Evolutionary conservation across 148 eudicot species (phyloP), one percentile per base, ranked within the genome.

Genomic region (Selenicereus undatus): DNA sequence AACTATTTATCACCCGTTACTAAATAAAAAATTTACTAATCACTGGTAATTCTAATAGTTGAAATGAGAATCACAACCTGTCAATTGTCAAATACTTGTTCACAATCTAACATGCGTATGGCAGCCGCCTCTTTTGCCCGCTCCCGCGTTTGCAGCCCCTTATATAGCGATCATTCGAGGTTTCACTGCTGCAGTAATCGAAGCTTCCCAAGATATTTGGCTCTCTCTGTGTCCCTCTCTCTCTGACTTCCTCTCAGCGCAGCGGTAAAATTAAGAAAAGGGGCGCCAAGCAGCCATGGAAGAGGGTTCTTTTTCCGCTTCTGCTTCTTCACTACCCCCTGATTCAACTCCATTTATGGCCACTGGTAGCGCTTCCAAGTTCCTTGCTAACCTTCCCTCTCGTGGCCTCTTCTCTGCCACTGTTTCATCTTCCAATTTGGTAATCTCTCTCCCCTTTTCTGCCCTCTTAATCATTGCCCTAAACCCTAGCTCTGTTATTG

Each of bases 321-420:
- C 73, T 30, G 83, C 76, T 48, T 29, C 81, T 20, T 74, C 64
- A 74, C 75, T 48, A 73, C 81, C 85, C 43, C 52, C 84, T 42
- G 71, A 80, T 77, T 69, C 87, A 22, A 75, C 35, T 74, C 71
- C 79, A 45, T 39, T 39, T 1, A 17, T 78, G 75, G 76, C 77
- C 62, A 78, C 60, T 27, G 76, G 73, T 75, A 86, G 88, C 4
- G 91, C 94, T 39, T 85, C 91, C 12, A 86, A 86, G 75, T 86
- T 82, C 78, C 93, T 94, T 62, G 32, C 83, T 74, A 78, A 87
- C 87, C 94, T 94, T 20, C 98, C 98, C 71, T 93, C 95, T 74
- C 95, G 97, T 52, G 98, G 98, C 82, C 84, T 89, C 83, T 87
- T 93, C 84, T 88, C 95, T 65, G 88, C 98, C 79, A 81, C 90